phyloP scores from a whole-genome alignment of 2,329 filamentous ascomycete genomes.

The Tolypocladium endophyticum region DNA sequence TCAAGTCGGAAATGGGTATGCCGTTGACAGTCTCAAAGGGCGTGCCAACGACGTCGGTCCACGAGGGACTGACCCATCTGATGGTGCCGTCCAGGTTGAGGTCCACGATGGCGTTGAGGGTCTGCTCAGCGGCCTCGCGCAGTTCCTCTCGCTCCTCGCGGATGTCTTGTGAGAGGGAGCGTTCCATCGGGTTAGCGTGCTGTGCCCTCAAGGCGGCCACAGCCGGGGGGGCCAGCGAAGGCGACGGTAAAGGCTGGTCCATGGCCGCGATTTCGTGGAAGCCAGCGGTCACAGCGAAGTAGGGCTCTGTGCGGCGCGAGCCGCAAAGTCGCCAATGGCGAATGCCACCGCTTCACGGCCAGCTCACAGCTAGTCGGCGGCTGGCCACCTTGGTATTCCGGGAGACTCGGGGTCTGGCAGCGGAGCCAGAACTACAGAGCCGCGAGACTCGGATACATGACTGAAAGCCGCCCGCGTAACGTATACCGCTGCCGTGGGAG shows the following conservation, averaged over 20 bases:
- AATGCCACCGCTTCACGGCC: not conserved
- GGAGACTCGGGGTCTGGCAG: constrained; percentile 30
- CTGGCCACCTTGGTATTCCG: not conserved
- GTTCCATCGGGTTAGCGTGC: constrained; percentile 43
- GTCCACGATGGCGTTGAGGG: constrained; percentile 91
- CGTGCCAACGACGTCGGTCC: constrained; percentile 86
- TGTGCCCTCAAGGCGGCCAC: constrained; percentile 41
- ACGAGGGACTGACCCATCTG: constrained; percentile 94
- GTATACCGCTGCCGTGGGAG: constrained; percentile 12
- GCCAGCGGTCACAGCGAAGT: not conserved
- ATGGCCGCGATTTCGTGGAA: constrained; percentile 20
- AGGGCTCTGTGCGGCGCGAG: not conserved
- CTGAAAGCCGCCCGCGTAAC: constrained; percentile 20
- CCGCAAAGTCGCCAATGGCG: not conserved
- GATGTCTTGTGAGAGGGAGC: constrained; percentile 76
- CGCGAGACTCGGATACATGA: constrained; percentile 35
- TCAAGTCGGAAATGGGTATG: constrained; percentile 66
- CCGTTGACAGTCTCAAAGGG: constrained; percentile 62
- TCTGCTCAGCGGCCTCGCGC: constrained; percentile 91
- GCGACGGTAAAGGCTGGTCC: constrained; percentile 24
- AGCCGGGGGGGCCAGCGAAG: constrained; percentile 38
- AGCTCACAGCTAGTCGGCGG: not conserved
- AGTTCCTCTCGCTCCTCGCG: constrained; percentile 88
- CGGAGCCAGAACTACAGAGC: constrained; percentile 36
- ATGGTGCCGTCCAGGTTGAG: constrained; percentile 82